Evolutionary conservation across 2,329 filamentous ascomycete genomes (phyloP).

Genomic region (Anisogramma anomala): DNA sequence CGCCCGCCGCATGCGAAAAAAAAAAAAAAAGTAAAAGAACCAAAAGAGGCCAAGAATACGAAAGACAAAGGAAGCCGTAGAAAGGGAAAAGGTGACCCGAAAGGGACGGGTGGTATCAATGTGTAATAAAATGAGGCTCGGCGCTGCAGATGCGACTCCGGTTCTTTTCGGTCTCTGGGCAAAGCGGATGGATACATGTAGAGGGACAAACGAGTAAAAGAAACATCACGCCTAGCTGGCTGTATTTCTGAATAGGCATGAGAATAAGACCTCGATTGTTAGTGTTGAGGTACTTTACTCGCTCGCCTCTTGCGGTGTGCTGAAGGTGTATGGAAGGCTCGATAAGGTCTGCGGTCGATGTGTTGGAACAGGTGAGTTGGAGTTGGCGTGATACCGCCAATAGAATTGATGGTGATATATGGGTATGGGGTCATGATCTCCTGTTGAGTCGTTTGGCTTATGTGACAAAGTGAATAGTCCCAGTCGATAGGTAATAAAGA

Average conservation of each 20-base stretch:
- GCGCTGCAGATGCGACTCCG: conserved; percentile 8
- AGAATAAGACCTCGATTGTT: conserved; percentile 2
- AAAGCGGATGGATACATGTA: neutral
- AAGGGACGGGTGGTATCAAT: conserved; percentile 14
- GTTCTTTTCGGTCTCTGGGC: conserved; percentile 12
- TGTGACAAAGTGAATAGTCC: conserved; percentile 12
- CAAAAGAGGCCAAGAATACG: neutral
- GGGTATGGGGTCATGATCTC: conserved; percentile 10
- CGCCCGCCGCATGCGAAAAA: too few species aligned
- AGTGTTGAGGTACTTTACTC: neutral
- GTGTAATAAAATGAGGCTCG: conserved; percentile 7
- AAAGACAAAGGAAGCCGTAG: conserved; percentile 3
- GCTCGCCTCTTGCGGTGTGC: neutral
- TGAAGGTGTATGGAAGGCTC: neutral
- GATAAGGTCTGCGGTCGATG: neutral
- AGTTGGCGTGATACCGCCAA: neutral
- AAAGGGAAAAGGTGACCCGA: neutral
- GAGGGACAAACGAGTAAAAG: conserved; percentile 9
- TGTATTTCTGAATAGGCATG: conserved; percentile 3
- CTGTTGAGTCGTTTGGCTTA: conserved; percentile 8
- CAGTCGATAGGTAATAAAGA: conserved; percentile 4
- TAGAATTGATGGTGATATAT: conserved; percentile 7
- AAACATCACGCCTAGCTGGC: neutral
- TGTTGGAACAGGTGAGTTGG: neutral
- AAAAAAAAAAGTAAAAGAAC: too few species aligned